These are phyloP conservation scores for Xylaria digitata DNA, from an alignment of 2,329 filamentous ascomycete genomes.

Conservation along the genomic window DNA sequence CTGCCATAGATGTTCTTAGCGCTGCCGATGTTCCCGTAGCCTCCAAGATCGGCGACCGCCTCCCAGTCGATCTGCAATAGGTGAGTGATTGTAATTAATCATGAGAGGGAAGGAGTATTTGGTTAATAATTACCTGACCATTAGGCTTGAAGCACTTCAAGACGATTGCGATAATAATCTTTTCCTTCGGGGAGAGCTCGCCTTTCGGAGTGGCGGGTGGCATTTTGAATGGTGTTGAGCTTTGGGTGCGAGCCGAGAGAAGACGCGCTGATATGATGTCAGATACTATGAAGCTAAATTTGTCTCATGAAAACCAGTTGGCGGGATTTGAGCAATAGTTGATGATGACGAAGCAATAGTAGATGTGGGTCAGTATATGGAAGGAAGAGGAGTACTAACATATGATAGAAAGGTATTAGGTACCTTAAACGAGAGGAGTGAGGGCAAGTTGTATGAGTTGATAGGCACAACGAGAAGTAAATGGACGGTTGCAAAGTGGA, in stretches of 20 bases:
- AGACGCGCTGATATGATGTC: neutral
- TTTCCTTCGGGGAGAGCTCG: conserved; percentile 39
- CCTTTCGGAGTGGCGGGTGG: conserved; percentile 6
- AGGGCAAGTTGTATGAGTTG: no score
- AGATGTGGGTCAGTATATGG: no score
- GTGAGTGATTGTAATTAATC: conserved; percentile 4
- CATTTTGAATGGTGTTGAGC: conserved; percentile 16
- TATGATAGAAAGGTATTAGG: neutral
- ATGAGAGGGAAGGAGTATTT: neutral
- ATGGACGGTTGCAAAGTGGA: neutral
- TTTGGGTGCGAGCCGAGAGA: neutral
- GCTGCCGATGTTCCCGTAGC: conserved; percentile 38
- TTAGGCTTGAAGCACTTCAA: conserved; percentile 38
- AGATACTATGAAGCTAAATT: neutral
- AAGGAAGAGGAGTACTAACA: neutral
- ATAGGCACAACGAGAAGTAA: neutral
- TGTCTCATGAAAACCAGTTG: neutral
- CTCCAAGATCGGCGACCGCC: conserved; percentile 40
- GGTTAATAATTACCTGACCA: conserved; percentile 35
- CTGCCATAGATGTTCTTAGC: conserved; percentile 33
- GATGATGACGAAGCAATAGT: no score
- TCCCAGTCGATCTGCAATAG: conserved; percentile 36
- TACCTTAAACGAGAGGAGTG: no score
- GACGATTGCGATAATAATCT: conserved; percentile 33
- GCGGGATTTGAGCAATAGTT: no score